A percentile compares a stretch with the other conserved stretches of the same genome.
Conservation (phyloP, 2,329 filamentous ascomycete genomes). For the Berkeleyomyces rouxiae region DNA sequence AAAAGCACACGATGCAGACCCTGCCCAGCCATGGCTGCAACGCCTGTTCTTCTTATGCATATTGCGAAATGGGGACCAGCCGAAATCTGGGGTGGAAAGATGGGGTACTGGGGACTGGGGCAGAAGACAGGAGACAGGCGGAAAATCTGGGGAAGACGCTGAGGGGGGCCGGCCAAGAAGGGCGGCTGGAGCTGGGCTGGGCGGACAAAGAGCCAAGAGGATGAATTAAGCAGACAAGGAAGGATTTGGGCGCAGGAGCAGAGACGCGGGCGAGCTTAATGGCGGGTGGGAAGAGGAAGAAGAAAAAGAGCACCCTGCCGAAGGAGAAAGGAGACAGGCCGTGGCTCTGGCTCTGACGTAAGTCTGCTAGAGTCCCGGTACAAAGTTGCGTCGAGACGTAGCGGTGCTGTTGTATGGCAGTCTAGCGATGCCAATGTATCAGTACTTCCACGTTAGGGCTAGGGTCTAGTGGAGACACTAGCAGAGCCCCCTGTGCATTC, state of each 20-base stretch:
- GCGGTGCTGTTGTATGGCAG: no score
- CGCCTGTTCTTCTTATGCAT: conserved; percentile 11
- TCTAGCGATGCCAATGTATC: no score
- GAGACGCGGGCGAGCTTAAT: background rate
- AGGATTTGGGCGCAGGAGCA: background rate
- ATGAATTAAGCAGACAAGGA: conserved; percentile 5
- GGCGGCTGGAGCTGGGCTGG: background rate
- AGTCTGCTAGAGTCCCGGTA: no score
- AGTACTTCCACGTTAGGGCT: no score
- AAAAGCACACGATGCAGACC: background rate
- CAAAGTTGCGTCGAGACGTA: no score
- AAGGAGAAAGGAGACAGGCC: background rate
- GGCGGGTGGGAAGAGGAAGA: conserved; percentile 2
- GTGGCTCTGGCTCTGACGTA: no score
- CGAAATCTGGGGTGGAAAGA: background rate
- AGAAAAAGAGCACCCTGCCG: background rate
- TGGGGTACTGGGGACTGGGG: background rate
- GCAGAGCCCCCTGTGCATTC: no score
- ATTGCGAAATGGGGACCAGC: conserved; percentile 4
- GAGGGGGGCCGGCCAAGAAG: background rate
- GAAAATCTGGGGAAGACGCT: conserved; percentile 48
- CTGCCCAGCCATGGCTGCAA: background rate
- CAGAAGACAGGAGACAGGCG: conserved; percentile 31
- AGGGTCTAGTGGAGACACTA: no score
- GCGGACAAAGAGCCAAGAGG: background rate